Base-by-base conservation (phyloP, 2,329 filamentous ascomycete genomes). In the Lasiodiplodia sp. region DNA sequence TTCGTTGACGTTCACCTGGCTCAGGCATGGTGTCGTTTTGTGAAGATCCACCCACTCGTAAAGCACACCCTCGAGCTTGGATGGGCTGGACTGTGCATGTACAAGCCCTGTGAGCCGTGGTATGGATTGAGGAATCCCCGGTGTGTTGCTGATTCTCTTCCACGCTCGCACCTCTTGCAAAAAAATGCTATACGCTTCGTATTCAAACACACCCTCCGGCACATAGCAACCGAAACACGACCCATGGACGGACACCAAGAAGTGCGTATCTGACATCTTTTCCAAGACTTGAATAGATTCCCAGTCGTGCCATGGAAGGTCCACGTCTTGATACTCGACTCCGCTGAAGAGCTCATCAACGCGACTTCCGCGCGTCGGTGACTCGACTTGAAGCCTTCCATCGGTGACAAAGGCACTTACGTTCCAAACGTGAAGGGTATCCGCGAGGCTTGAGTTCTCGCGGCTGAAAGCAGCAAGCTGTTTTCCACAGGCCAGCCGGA, bases 51-150 rank as follows among this genome's bases (percentile, higher is more conserved):
- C n/a, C 53, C 53, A 56, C 31, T 56, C 31, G 31, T 38, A 40
- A 58, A 58, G 56, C 37, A 58, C 56, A 10, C 31, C 37, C 34
- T 58, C 34, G 21, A 58, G 56, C 21, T 40, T 58, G 34, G 56
- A 21, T 16, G 56, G 31, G n/a, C 11, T 25, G 4, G 25, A 23
- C 4, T 10, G 56, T 18, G 56, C 40, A 10, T 12, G 7, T 40
- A 58, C 21, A 12, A 58, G 56, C 8, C 53, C 53, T 40, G 28
- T 57, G 28, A 57, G 53, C 31, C 28, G 18, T 18, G 53, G 34
- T 16, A 57, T 31, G 16, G 25, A n/a, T 16, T 23, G 28, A 6
- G 28, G 31, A 8, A 57, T 57, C 37, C 8, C 53, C 21, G 53
- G 8, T n/a, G 28, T 14, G 18, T 37, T 21, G 16, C 31, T 38